Evolutionary conservation across 108 stramenopile genomes (phyloP), one percentile per base, ranked within the genome.

Genomic region (Epithemia pelagica): DNA sequence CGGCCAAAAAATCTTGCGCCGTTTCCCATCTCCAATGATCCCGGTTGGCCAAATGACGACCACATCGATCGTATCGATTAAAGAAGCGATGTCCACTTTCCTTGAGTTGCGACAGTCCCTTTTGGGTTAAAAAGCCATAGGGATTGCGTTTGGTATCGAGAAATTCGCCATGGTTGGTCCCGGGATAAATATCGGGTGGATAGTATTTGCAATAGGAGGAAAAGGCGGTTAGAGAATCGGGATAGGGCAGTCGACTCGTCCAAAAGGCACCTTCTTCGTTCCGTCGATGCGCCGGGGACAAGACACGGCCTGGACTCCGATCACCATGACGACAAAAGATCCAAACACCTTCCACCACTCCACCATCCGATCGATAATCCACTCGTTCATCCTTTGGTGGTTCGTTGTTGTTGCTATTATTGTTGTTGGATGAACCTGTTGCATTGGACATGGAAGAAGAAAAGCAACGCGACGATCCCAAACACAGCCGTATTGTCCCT

Each of bases 281-380:
- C n/a, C 57, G 57, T 19, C 70, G 32, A n/a, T 74, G 63, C 0
- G 62, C 60, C 5, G 74, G 60, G 23, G 74, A 76, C 0, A 88
- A 63, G 37, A 76, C 71, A 19, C 83, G 74, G 59, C 76, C 68
- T 24, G 90, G 90, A 0, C 84, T 68, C 25, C 90, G 62, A 72
- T 91, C 90, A 25, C 90, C 90, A 71, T 91, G 90, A 21, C 90
- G 80, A 55, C 73, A 74, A 71, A 91, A 91, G 32, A 87, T 74
- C 80, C 82, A 90, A 23, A 84, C 78, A 22, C 82, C 88, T 33
- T 73, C 75, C 29, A 88, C 72, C 26, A 66, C 73, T 0, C 82
- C 84, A 19, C 68, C 75, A 59, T 84, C 77, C 29, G 63, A 71
- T 21, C 65, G 59, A 37, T 69, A 69, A 59, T 73, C 72, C 26